Base-by-base conservation (phyloP, 164 flowering plant genomes). In the Liriodendron chinense region DNA sequence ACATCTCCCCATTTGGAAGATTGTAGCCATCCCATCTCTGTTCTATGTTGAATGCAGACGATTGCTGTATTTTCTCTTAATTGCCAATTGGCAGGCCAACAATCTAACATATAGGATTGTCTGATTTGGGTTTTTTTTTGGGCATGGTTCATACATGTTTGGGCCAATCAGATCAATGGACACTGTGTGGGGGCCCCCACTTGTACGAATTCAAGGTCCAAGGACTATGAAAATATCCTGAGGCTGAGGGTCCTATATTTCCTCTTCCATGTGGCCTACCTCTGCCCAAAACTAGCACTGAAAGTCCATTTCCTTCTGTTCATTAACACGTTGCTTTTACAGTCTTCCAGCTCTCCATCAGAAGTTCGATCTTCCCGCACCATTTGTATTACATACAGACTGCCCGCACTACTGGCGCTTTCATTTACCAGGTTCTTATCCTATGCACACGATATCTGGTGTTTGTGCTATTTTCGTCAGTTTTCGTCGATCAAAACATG, bases 331-430 rank as follows among this genome's bases (percentile, higher is more conserved):
- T 63, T 72, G 47, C 25, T 76, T 20, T 34, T 78, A 34, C 86
- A 95, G 99, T 26, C 94, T 95, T 82, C 91, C 98, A 70, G 90
- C 99, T 47, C 82, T 96, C 78, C 99, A 96, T 84, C 92, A 92
- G 74, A 89, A 91, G 70, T 94, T 94, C 82, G 98, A 94, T 87
- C 81, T 96, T 68, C 98, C 99, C 0, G 95, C 89, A 83, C 93
- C 98, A 47, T 94, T 96, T 84, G 95, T 96, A 20, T 75, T 94
- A 80, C 99, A 96, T 73, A 91, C 97, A 8, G 98, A 96, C 79
- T 96, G 99, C 76, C 99, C 99, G 59, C 99, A 96, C 76, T 94
- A 94, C 78, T 94, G 99, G 99, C 93, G 99, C 14, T 89, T 76
- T 79, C 98, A 94, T 84, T 89, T 87, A 68, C 97, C 97, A 89